Base-by-base conservation (phyloP, 306 rosid species). In the Vicia sativa region DNA sequence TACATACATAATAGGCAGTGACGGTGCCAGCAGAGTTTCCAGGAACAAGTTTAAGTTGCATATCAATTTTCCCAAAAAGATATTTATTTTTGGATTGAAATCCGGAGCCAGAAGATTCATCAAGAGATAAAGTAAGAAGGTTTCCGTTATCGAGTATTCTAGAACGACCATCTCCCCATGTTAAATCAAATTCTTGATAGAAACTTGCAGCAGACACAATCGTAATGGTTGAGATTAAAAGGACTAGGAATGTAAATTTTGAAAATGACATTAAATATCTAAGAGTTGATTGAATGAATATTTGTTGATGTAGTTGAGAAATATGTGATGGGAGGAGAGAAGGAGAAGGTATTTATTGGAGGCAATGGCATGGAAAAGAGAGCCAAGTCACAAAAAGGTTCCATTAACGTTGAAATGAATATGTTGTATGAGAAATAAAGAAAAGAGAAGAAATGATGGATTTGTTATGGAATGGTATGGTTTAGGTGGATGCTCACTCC, bases 21-120 rank as follows among this genome's bases (percentile, higher is more conserved):
- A 52, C 58, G 2, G 58, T 52, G 58, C 58, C 58, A 10, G 58
- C 58, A 52, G 58, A 52, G 58, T 52, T 52, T 2, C 58, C 58
- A 4, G 58, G 29, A 10, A 52, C 58, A 52, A 52, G 58, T 21
- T 52, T 52, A 21, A 52, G 29, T 52, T 52, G 58, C 31, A 52
- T 52, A 21, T 52, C 58, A 52, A 52, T 52, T 52, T 52, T 52
- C 0, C 58, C 58, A 21, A 52, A 52, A 52, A 52, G 58, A 7
- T 52, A 52, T 52, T 52, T 13, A 21, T 52, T 21, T 52, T 52
- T 52, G 31, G 58, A 52, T 52, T 52, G 31, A 52, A 52, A 52
- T n/a, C 58, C 58, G 0, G 58, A 52, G 14, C 58, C 58, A 10
- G 58, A 52, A 6, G 31, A 21, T 21, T 52, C 11, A 4, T 52